These are phyloP conservation scores for Coemansia sp. DNA, from an alignment of 371 early-diverging fungal species.

Conservation along the genomic window DNA sequence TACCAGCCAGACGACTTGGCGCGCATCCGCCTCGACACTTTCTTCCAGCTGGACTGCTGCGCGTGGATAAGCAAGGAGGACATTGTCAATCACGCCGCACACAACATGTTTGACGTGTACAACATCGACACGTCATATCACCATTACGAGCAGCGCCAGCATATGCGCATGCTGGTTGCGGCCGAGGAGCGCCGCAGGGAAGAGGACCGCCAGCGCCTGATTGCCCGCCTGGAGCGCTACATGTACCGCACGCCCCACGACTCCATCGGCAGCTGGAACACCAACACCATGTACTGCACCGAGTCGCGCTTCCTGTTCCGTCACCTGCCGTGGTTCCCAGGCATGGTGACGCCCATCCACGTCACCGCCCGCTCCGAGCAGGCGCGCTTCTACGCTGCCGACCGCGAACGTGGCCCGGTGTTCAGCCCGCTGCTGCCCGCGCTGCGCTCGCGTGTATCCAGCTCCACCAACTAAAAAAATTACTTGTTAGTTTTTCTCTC, in stretches of 20 bases:
- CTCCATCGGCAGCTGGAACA: conserved; percentile 29
- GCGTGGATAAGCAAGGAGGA: conserved; percentile 19
- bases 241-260: conserved; percentile 38
- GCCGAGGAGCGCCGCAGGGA: conserved; percentile 6
- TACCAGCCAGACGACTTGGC: conserved; percentile 18
- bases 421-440: too few species aligned
- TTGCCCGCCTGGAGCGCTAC: conserved; percentile 14
- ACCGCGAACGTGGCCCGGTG: too few species aligned
- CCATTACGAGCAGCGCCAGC: conserved; percentile 19
- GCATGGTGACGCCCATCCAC: conserved; percentile 18
- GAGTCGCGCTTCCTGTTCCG: conserved; percentile 30
- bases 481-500: too few species aligned
- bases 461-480: too few species aligned
- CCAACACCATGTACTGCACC: conserved; percentile 18
- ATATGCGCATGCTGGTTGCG: conserved; percentile 13
- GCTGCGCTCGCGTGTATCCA: too few species aligned
- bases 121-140: conserved; percentile 2
- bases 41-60: conserved; percentile 5
- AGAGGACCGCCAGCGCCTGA: conserved; percentile 3
- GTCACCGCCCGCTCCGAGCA: conserved; percentile 26
- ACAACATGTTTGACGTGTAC: conserved; percentile 29
- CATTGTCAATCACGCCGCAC: conserved; percentile 2
- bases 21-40: conserved; percentile 15
- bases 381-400: neutral
- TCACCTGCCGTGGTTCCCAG: conserved; percentile 35